Percentiles rank a stretch among this genome's conserved stretches.
Evolutionary conservation across 345 rosid genomes (phyloP).

Genomic region (Limnanthes douglasii): DNA sequence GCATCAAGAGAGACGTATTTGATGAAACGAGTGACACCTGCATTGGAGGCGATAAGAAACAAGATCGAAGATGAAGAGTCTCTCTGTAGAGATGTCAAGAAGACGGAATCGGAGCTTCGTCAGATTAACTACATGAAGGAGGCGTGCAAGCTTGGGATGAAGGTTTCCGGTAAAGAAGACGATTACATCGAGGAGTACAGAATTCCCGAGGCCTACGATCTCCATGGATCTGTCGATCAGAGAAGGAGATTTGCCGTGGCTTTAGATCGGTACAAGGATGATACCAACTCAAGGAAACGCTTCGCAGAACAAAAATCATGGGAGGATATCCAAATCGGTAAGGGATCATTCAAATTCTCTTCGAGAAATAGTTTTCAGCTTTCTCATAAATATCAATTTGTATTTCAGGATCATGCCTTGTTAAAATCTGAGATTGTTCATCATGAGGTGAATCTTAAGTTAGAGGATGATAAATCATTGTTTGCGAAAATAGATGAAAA

Average conservation of each 20-base stretch:
- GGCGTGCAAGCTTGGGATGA: constrained; percentile 4
- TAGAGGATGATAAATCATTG: too few species aligned
- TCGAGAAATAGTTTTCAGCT: constrained; percentile 2
- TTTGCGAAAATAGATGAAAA: constrained; percentile 21
- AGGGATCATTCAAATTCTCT: constrained; percentile 4
- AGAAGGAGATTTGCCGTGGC: constrained; percentile 12
- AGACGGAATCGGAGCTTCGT: constrained; percentile 5
- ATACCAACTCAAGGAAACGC: not conserved
- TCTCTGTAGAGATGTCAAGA: constrained; percentile 3
- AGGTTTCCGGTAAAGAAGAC: not conserved
- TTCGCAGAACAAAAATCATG: constrained; percentile 11
- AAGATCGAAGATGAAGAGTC: constrained; percentile 5
- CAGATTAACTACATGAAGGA: constrained; percentile 7
- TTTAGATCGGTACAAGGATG: not conserved
- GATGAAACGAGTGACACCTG: constrained; percentile 6
- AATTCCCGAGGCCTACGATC: constrained; percentile 15
- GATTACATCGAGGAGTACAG: constrained; percentile 6
- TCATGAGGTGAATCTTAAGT: constrained; percentile 1
- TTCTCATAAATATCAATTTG: constrained; percentile 9
- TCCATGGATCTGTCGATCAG: constrained; percentile 10
- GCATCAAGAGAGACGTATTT: constrained; percentile 7
- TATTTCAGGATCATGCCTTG: constrained; percentile 6
- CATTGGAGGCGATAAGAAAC: constrained; percentile 7
- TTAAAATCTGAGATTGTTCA: not conserved
- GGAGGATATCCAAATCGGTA: constrained; percentile 12